Evolutionary conservation across 1,284 basidiomycete genomes (phyloP), one percentile per base, ranked within the genome.

Genomic region (Austroboletus novae-zelandiae): DNA sequence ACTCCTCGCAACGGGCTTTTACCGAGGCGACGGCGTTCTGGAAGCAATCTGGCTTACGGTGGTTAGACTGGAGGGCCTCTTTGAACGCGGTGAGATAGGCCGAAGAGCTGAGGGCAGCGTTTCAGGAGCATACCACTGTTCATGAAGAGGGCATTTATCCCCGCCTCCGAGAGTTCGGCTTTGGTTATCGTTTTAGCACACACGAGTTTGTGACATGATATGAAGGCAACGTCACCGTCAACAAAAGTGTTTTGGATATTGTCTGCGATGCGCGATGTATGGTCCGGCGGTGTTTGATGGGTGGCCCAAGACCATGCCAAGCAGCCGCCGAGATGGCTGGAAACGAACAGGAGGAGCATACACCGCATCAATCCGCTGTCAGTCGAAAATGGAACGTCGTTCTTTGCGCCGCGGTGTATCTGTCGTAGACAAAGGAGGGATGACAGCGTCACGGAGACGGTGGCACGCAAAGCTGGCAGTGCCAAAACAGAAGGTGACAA

Each of bases 11-110:
- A 25, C 65, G 74, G 20, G 68, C 56, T 32, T 71, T 75, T 40
- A 87, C 76, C 17, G 59, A 57, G 17, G 61, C 66, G 23, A 80
- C 74, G 14, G 77, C 79, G 34, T 67, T 70, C 34, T 76, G 77
- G 65, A 88, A 88, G 63, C 86, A 89, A 58, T 88, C 86, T 0
- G 81, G 76, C 59, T 73, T 76, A 20, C 68, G 71, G 40, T 55
- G 50, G 35, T 69, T 61, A 0, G 54, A 51, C 17, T 48, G 53
- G n/a, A 65, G 53, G 14, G 50, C 44, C 23, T 60, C 66, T 68
- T 52, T 35, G 39, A 40, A 44, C 27, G 35, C 13, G 35, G 46
- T 64, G 54, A 65, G 51, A 50, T 37, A 39, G 27, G 14, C 32
- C 32, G 29, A 45, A 43, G 37, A 14, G 6, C 25, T 27, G 20